A percentile compares a stretch with the other conserved stretches of the same genome.
phyloP scores from a whole-genome alignment of 2,329 filamentous ascomycete genomes.

The Zasmidium cellare region DNA sequence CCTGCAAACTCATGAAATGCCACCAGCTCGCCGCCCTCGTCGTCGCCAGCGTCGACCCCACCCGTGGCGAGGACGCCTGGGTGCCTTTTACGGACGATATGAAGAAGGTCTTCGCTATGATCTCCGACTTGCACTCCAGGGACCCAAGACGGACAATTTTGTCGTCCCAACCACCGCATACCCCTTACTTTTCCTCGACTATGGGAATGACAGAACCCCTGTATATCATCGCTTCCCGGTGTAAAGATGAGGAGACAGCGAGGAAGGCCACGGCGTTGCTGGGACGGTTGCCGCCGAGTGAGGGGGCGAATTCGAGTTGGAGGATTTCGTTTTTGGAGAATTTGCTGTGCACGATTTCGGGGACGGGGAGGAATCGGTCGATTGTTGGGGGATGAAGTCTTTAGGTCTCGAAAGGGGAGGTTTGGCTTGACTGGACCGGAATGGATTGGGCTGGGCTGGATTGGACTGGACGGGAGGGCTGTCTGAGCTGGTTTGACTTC shows the following conservation, averaged over 20 bases:
- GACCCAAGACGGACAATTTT: background rate
- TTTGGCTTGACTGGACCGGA: too few species aligned
- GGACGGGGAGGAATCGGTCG: background rate
- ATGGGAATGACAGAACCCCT: conserved; percentile 15
- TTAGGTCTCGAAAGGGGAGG: too few species aligned
- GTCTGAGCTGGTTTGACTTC: too few species aligned
- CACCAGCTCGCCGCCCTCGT: background rate
- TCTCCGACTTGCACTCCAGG: background rate
- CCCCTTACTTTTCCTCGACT: conserved; percentile 5
- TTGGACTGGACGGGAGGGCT: too few species aligned
- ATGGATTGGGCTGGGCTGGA: too few species aligned
- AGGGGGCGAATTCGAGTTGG: conserved; percentile 9
- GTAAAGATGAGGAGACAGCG: conserved; percentile 1
- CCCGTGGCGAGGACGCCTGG: conserved; percentile 2
- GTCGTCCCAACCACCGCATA: conserved; percentile 3
- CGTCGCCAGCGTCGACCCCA: background rate
- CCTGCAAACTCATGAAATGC: background rate
- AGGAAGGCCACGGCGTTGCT: conserved; percentile 7
- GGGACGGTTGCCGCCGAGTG: conserved; percentile 3
- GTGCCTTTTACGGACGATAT: background rate
- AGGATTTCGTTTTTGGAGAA: conserved; percentile 5
- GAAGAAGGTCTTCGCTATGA: background rate
- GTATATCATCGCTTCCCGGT: conserved; percentile 6
- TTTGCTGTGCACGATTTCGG: background rate
- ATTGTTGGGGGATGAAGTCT: background rate